A percentile compares a stretch with the other conserved stretches of the same genome.
Conservation (phyloP, 768 basidiomycete genomes). For the Rubroboletus satanas region DNA sequence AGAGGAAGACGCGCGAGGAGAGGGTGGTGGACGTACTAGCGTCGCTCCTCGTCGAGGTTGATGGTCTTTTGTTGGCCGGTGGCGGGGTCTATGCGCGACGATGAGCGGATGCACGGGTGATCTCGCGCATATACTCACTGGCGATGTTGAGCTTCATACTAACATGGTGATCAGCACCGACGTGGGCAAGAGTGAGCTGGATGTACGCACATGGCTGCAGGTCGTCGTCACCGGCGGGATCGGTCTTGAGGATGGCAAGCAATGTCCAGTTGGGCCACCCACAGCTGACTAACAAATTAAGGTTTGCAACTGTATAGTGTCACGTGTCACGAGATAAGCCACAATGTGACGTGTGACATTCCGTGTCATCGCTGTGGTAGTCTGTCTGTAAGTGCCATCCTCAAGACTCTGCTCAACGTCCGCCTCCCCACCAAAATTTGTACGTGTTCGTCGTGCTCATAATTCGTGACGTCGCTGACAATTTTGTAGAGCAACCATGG, state of each 20-base stretch:
- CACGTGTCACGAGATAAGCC: conserved; percentile 24
- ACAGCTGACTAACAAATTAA: conserved; percentile 40
- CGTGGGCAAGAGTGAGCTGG: neutral
- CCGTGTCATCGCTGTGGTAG: conserved; percentile 23
- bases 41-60: conserved; percentile 90
- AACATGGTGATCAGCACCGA: conserved; percentile 2
- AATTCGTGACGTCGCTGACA: conserved; percentile 13
- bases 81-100: conserved; percentile 68
- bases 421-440: conserved; percentile 29
- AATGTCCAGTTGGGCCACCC: neutral
- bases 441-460: conserved; percentile 27
- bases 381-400: conserved; percentile 18
- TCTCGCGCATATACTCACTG: conserved; percentile 50
- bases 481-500: conserved; percentile 55
- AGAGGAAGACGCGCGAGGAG: neutral
- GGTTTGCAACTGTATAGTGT: conserved; percentile 61
- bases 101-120: conserved; percentile 9
- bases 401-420: conserved; percentile 13
- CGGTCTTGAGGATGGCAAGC: conserved; percentile 21
- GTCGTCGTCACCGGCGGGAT: conserved; percentile 42
- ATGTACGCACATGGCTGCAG: conserved; percentile 27
- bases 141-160: conserved; percentile 99
- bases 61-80: conserved; percentile 96
- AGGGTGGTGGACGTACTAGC: conserved; percentile 50
- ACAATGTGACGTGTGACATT: conserved; percentile 31